Base-by-base conservation (phyloP, 106 monocot species). In the Apostasia ramifera region DNA sequence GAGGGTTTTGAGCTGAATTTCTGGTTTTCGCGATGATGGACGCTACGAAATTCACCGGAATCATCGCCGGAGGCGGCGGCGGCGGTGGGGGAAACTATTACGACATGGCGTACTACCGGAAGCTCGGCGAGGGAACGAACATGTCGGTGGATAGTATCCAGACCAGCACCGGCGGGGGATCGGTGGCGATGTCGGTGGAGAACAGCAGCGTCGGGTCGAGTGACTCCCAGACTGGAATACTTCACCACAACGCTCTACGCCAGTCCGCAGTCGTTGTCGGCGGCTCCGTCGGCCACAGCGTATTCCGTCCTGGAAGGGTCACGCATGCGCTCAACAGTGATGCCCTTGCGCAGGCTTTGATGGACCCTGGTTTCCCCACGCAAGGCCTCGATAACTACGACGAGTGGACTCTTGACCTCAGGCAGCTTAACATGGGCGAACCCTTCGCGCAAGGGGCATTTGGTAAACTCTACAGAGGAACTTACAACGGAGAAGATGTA, bases 71-170 rank as follows among this genome's bases (percentile, higher is more conserved):
- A 4, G 78, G 81, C 53, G 81, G 82, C 69, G 62, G 45, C 0
- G 62, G 8, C 2, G 59, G 39, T 9, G 59, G 42, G 44, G 62
- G 44, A 45, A 64, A 66, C 60, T 91, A 75, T 65, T 78, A 78
- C 67, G 87, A 88, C 44, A 38, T 75, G 47, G 74, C 54, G 13
- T 59, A 65, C 13, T 92, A 88, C 71, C 68, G 65, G 48, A 81
- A 77, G 76, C 85, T 85, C 5, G 61, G 61, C 12, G 61, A 61
- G 41, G 61, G 40, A 11, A 61, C 61, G 41, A 61, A 87, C 80
- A 91, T 87, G 91, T 91, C 91, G 26, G 68, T 85, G 1, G 88
- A 88, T 56, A 83, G 87, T 73, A 44, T 57, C 10, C 76, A 78
- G 74, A 73, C 78, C n/a, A 75, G 68, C 66, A 71, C 59, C 15